Evolutionary conservation across 805 yeast species (phyloP), one percentile per base, ranked within the genome.

Genomic region (Deakozyma indianensis): DNA sequence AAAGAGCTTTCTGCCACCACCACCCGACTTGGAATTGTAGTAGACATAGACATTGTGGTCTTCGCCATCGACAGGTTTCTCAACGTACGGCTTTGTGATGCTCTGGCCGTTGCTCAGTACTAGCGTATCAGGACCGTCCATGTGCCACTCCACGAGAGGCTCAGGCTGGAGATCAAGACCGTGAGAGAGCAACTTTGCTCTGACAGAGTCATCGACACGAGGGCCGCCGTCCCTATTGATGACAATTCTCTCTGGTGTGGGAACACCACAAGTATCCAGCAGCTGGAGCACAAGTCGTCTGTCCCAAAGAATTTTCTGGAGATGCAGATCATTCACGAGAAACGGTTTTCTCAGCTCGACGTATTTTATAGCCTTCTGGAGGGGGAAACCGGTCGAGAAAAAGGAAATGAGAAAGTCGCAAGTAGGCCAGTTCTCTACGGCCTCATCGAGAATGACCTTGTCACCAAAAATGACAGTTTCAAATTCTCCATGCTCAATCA

Each of bases 161-260:
- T 85, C 95, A 14, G 68, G 65, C 22, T 60, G 53, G 23, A 70
- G 61, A 43, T 70, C 69, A 47, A 84, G 77, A 2, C 90, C 87
- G 51, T 80, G 75, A 27, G 67, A 67, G 22, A 68, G 66, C 41
- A 92, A 64, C 54, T 78, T 75, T 21, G 66, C 73, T 45, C 70
- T 68, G 51, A 92, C 68, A 47, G 78, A 80, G 23, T 73, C 77
- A 55, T 83, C 85, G 32, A 85, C 77, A 42, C 77, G 73, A 14
- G 99, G 97, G 2, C 99, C 99, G 9, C 98, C 97, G 63, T 92
- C 99, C 58, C 99, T 74, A 40, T 92, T 80, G 44, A 92, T 87
- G 56, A 87, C 94, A 40, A 92, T 61, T 53, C 97, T 73, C 16
- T 74, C 74, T 0, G 99, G 97, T 0, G 96, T 85, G 22, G 95